A percentile compares a stretch with the other conserved stretches of the same genome.
Conservation (phyloP, 176 grass and related monocot genomes). For the Neostapfia colusana region DNA sequence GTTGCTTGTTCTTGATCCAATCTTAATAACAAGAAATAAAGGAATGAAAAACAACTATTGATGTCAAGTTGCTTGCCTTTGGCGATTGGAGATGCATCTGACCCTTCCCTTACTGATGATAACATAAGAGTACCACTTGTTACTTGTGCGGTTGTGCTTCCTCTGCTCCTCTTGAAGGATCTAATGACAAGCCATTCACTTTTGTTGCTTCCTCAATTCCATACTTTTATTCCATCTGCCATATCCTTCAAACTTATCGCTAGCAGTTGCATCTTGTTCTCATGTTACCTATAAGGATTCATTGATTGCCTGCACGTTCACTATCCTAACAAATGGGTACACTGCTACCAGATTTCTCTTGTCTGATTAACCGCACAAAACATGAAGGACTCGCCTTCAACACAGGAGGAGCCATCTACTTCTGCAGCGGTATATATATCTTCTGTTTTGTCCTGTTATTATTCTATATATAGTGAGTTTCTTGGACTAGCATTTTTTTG, state of each 20-base stretch:
- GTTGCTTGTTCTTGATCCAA: neutral
- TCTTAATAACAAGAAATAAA: neutral
- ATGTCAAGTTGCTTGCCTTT: neutral
- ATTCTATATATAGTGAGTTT: neutral
- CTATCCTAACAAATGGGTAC: neutral
- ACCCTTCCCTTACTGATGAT: conserved; percentile 8
- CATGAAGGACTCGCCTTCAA: conserved; percentile 13
- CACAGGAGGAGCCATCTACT: neutral
- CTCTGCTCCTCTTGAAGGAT: neutral
- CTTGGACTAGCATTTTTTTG: neutral
- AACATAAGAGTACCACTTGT: conserved; percentile 9
- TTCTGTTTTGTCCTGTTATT: neutral
- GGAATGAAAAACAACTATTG: neutral
- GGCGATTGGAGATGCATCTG: neutral
- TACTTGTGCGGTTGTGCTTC: conserved; percentile 23
- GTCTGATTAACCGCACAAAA: neutral
- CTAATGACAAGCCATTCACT: neutral
- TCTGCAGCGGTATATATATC: neutral
- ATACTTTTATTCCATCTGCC: neutral
- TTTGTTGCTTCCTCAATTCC: neutral
- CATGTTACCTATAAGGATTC: neutral
- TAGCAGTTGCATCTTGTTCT: neutral
- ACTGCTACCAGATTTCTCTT: conserved; percentile 6
- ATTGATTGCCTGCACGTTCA: neutral
- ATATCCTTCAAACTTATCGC: neutral